A percentile compares a stretch with the other conserved stretches of the same genome.
Conservation (phyloP, 768 basidiomycete genomes). For the Lactarius hatsudake region DNA sequence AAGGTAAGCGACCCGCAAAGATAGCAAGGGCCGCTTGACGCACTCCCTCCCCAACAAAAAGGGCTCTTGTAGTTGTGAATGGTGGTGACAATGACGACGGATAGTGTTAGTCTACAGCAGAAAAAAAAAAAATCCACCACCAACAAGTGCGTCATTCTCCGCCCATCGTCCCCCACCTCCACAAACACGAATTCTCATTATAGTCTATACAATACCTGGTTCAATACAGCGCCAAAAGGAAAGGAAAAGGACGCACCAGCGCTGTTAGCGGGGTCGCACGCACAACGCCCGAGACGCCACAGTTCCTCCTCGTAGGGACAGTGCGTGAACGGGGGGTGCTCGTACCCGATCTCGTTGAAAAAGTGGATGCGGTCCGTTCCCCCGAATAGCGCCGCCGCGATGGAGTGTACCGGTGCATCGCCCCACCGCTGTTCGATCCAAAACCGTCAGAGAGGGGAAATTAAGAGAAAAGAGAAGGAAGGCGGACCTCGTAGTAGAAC, state of each 20-base stretch:
- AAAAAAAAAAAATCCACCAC: background rate
- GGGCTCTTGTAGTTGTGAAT: background rate
- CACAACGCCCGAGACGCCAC: conserved; percentile 45
- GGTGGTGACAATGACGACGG: background rate
- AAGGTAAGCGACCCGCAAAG: no score
- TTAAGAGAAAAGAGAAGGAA: background rate
- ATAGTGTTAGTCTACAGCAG: background rate
- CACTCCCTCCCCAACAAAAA: no score
- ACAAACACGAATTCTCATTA: conserved; percentile 56
- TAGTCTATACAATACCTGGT: conserved; percentile 41
- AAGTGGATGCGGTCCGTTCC: conserved; percentile 75
- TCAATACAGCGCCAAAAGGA: background rate
- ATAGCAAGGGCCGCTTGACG: no score
- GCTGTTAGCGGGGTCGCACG: conserved; percentile 49
- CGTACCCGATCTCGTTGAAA: conserved; percentile 83
- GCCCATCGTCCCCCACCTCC: conserved; percentile 44
- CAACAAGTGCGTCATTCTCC: background rate
- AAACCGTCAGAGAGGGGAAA: no score
- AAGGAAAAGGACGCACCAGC: conserved; percentile 48
- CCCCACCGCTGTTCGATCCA: conserved; percentile 62
- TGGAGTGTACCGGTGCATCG: conserved; percentile 84
- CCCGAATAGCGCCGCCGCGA: conserved; percentile 75
- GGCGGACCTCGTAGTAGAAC: conserved; percentile 79
- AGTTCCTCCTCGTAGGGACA: conserved; percentile 39
- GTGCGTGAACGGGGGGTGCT: conserved; percentile 70